phyloP scores from a whole-genome alignment of 2,329 filamentous ascomycete genomes.

The Orbilia quercus region DNA sequence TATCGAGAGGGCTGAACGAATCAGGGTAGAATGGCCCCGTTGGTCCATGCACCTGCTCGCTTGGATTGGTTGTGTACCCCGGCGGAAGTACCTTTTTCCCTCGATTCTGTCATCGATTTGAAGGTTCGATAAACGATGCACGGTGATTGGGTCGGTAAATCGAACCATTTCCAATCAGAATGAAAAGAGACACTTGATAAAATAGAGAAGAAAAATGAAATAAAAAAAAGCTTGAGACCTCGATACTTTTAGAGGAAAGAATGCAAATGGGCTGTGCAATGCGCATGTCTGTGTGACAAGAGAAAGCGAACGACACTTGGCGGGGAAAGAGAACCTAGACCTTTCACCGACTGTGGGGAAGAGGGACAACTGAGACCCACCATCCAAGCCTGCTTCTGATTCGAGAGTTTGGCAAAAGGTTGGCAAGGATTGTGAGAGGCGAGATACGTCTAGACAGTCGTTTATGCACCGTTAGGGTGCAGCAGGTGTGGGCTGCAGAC shows the following conservation, averaged over 20 bases:
- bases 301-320: conserved; percentile 22
- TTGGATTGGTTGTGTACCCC: too few species aligned
- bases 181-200: neutral
- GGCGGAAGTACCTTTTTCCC: neutral
- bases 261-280: conserved; percentile 3
- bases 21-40: neutral
- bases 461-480: conserved; percentile 40
- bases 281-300: neutral
- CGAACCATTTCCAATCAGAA: conserved; percentile 23
- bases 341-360: conserved; percentile 31
- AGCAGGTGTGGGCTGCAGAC: conserved; percentile 3
- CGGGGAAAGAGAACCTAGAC: conserved; percentile 34
- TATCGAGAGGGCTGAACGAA: neutral
- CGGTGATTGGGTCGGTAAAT: conserved; percentile 54
- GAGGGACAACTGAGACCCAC: conserved; percentile 20
- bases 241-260: neutral
- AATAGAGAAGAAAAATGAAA: neutral
- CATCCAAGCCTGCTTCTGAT: conserved; percentile 9
- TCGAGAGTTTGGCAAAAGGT: conserved; percentile 6
- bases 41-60: neutral
- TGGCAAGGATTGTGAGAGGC: conserved; percentile 44
- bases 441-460: conserved; percentile 33
- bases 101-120: conserved; percentile 11
- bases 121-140: neutral
- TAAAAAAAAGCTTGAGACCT: too few species aligned